phyloP scores from a whole-genome alignment of 1,139 yeast species.

The Scheffersomyces parashehatae region DNA sequence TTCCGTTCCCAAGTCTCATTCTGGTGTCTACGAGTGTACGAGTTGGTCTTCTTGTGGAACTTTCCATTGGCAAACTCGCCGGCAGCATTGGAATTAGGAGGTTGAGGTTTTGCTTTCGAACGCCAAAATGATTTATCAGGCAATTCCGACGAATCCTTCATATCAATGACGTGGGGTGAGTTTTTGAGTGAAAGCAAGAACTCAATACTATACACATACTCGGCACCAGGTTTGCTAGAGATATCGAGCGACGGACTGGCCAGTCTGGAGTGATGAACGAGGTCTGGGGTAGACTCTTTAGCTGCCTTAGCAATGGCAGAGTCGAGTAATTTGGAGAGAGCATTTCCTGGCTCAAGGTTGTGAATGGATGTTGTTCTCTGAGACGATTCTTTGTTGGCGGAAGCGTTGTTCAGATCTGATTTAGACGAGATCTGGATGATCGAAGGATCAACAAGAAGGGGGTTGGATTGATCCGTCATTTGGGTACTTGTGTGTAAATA shows the following conservation, averaged over 20 bases:
- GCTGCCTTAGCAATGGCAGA: slow-evolving; percentile 48
- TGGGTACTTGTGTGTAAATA: no score
- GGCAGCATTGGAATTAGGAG: neutral
- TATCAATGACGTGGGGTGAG: slow-evolving; percentile 35
- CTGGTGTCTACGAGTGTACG: slow-evolving; percentile 14
- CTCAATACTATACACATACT: slow-evolving; percentile 38
- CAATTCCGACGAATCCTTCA: slow-evolving; percentile 25
- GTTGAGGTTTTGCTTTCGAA: slow-evolving; percentile 14
- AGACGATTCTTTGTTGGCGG: slow-evolving; percentile 3
- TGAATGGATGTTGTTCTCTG: slow-evolving; percentile 1
- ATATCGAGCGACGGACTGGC: slow-evolving; percentile 14
- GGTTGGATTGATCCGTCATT: slow-evolving; percentile 15
- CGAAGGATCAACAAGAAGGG: slow-evolving; percentile 36
- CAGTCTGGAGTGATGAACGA: slow-evolving; percentile 21
- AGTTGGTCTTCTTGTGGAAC: slow-evolving; percentile 12
- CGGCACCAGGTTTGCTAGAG: slow-evolving; percentile 9
- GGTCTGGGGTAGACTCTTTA: slow-evolving; percentile 45
- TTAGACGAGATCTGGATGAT: slow-evolving; percentile 22
- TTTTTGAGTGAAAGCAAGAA: slow-evolving; percentile 33
- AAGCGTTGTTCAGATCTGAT: slow-evolving; percentile 5
- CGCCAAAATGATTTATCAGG: slow-evolving; percentile 51
- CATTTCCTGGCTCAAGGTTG: slow-evolving; percentile 34
- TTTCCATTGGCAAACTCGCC: slow-evolving; percentile 6
- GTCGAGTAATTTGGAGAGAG: slow-evolving; percentile 41
- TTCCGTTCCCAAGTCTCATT: slow-evolving; percentile 35